Conservation (phyloP, 2,329 filamentous ascomycete species). For the Colletotrichum lupini region DNA sequence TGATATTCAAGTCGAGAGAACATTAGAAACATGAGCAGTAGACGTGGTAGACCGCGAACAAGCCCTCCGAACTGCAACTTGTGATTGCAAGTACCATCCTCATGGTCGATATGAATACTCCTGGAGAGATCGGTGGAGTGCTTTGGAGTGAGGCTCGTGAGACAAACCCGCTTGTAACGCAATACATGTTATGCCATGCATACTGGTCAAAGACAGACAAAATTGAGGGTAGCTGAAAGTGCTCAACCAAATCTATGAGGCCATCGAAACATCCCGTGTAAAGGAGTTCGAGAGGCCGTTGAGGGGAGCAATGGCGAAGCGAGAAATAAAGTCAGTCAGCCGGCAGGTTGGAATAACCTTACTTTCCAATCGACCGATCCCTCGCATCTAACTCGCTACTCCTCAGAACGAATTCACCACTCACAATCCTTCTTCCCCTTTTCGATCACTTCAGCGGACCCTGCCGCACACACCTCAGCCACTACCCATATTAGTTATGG, state of each 20-base stretch:
- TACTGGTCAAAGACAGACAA: not conserved
- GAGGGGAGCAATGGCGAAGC: not conserved
- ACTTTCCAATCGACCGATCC: not conserved
- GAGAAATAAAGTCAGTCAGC: not conserved
- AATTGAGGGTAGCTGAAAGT: too few relatives aligned
- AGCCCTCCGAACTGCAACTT: too few relatives aligned
- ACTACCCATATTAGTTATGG: not conserved
- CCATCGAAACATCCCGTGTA: not conserved
- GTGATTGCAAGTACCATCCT: too few relatives aligned
- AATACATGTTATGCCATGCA: not conserved
- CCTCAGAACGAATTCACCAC: not conserved
- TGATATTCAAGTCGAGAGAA: not conserved
- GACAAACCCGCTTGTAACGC: not conserved
- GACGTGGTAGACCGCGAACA: too few relatives aligned
- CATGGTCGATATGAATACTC: not conserved
- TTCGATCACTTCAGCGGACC: not conserved
- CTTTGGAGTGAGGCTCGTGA: too few relatives aligned
- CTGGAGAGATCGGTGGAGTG: too few relatives aligned
- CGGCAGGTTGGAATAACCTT: not conserved
- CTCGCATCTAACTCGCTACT: not conserved
- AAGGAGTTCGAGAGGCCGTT: not conserved
- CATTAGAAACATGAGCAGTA: too few relatives aligned
- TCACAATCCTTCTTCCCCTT: not conserved
- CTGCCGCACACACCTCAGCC: conserved; percentile 17
- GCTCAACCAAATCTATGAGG: not conserved